Percentiles rank a stretch among this genome's conserved stretches.
Evolutionary conservation across 768 basidiomycete species (phyloP).

Genomic region (Hemileccinum impolitum): DNA sequence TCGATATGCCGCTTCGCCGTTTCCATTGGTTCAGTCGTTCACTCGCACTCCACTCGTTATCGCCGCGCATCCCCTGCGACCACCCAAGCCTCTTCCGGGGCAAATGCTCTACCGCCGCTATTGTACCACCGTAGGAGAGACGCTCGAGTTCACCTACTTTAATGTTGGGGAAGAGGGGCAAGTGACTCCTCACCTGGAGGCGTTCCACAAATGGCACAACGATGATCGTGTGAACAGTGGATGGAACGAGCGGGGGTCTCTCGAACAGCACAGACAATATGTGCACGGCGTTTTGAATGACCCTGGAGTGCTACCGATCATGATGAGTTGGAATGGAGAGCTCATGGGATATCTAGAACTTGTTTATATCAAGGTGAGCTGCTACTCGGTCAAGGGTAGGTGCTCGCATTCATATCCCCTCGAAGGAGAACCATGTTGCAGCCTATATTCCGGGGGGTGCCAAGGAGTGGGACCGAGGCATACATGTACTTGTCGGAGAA

Average conservation of each 20-base stretch:
- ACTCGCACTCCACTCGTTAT: slow-evolving; percentile 46
- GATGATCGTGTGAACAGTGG: slow-evolving; percentile 42
- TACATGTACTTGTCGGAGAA: slow-evolving; percentile 48
- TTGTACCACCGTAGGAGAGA: slow-evolving; percentile 33
- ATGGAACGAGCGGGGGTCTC: slow-evolving; percentile 45
- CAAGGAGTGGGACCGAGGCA: slow-evolving; percentile 34
- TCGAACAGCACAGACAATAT: slow-evolving; percentile 44
- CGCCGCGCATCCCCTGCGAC: slow-evolving; percentile 49
- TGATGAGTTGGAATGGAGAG: slow-evolving; percentile 47
- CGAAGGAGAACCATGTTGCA: slow-evolving; percentile 20
- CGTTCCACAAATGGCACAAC: slow-evolving; percentile 51
- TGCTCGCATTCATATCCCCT: not conserved
- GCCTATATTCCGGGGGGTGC: slow-evolving; percentile 26
- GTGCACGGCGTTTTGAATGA: slow-evolving; percentile 34
- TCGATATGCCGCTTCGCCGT: slow-evolving; percentile 21
- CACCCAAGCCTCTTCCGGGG: slow-evolving; percentile 41
- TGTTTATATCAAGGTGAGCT: slow-evolving; percentile 44
- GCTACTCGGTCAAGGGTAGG: no score
- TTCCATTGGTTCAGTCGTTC: slow-evolving; percentile 39
- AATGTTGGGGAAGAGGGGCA: slow-evolving; percentile 17
- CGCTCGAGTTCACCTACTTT: slow-evolving; percentile 29
- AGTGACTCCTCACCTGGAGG: slow-evolving; percentile 35
- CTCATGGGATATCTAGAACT: slow-evolving; percentile 44
- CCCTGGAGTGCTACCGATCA: slow-evolving; percentile 37
- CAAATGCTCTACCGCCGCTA: slow-evolving; percentile 39